Evolutionary conservation across 2,329 filamentous ascomycete genomes (phyloP).

Genomic region (Alternaria hordeiaustralica): DNA sequence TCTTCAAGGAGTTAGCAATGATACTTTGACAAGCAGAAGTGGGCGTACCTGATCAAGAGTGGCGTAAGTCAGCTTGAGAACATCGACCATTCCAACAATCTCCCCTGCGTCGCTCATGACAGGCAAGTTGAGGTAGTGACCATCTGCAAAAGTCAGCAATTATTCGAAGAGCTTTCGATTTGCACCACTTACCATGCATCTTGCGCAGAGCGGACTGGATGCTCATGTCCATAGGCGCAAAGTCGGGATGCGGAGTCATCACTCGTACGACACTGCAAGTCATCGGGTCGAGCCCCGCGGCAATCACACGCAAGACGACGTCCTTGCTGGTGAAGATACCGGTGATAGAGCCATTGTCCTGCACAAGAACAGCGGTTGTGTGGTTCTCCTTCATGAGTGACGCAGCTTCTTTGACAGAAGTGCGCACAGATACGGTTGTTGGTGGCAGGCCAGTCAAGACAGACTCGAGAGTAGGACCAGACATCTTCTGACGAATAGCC

Average conservation of each 20-base stretch:
- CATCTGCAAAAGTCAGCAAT: constrained; percentile 66
- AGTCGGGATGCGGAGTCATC: constrained; percentile 99
- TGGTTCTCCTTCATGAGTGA: constrained; percentile 98
- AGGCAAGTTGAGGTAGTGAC: constrained; percentile 95
- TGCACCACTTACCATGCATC: constrained; percentile 82
- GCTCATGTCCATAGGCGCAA: constrained; percentile 98
- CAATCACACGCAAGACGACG: constrained; percentile 96
- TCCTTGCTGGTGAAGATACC: constrained; percentile 99
- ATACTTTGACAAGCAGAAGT: neutral
- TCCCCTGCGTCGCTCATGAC: constrained; percentile 98
- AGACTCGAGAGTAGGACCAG: constrained; percentile 91
- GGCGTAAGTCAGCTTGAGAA: constrained; percentile 96
- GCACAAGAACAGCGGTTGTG: constrained; percentile 93
- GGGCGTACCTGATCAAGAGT: constrained; percentile 87
- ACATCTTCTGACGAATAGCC: constrained; percentile 94
- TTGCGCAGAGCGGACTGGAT: constrained; percentile 97
- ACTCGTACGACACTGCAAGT: constrained; percentile 98
- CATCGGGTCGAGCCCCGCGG: constrained; percentile 88
- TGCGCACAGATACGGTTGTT: constrained; percentile 92
- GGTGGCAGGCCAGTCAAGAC: constrained; percentile 91
- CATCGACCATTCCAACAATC: constrained; percentile 99
- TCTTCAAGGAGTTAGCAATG: constrained; percentile 51
- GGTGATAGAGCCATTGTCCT: constrained; percentile 96
- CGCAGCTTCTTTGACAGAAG: constrained; percentile 94
- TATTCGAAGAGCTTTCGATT: neutral